Conservation (phyloP, 1,284 basidiomycete species). For the Termitomyces sp. region DNA sequence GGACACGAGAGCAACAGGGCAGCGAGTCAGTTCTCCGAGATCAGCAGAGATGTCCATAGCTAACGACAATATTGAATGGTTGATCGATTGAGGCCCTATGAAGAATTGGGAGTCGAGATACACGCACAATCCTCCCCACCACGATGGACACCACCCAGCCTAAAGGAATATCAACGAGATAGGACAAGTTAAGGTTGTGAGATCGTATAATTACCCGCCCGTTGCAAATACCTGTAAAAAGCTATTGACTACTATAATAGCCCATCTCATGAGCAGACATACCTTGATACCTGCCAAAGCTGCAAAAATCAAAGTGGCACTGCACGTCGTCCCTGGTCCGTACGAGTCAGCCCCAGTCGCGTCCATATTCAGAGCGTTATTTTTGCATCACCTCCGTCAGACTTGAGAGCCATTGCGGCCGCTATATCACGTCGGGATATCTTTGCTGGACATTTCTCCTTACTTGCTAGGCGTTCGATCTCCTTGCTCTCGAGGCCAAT, state of each 20-base stretch:
- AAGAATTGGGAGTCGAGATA: background rate
- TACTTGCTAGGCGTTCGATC: conserved; percentile 70
- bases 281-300: conserved; percentile 81
- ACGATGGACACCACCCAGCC: conserved; percentile 90
- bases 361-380: background rate
- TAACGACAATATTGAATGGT: conserved; percentile 26
- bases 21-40: conserved; percentile 77
- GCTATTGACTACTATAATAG: background rate
- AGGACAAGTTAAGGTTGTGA: background rate
- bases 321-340: conserved; percentile 68
- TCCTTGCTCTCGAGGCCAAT: conserved; percentile 73
- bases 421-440: conserved; percentile 87
- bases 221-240: conserved; percentile 66
- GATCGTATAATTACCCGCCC: conserved; percentile 53
- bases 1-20: conserved; percentile 86
- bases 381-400: conserved; percentile 59
- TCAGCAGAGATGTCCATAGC: conserved; percentile 97
- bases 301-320: conserved; percentile 82
- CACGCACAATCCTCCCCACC: conserved; percentile 79
- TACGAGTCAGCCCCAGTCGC: background rate
- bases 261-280: conserved; percentile 8
- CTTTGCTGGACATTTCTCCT: conserved; percentile 56
- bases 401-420: conserved; percentile 61
- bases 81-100: background rate
- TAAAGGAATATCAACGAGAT: conserved; percentile 22